Base-by-base conservation (phyloP, 129 eudicot genomes). In the Calendula officinalis region DNA sequence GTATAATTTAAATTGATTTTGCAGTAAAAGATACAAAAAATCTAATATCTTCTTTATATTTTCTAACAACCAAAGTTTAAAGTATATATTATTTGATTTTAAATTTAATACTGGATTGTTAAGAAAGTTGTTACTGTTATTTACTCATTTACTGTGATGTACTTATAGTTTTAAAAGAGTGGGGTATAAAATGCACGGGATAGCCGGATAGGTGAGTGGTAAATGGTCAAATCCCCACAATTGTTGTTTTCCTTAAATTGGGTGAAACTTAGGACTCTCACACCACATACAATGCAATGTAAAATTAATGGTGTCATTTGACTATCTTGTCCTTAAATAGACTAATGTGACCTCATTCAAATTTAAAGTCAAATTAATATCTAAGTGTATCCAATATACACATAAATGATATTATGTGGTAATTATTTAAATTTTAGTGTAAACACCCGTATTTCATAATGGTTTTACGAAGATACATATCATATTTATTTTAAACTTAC, bases 241-340 rank as follows among this genome's bases (percentile, higher is more conserved):
- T 34, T 35, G 32, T 10, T 56, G 66, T 34, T 12, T 66, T 51
- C 60, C 60, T 69, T 69, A 35, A 69, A 56, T 69, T 32, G 73
- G 55, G 64, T 14, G 56, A 54, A 53, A 67, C 42, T 39, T 68
- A 55, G 73, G 73, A 42, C 54, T 30, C 13, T 68, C 73, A 56
- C 64, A 55, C 73, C 56, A 55, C 72, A 42, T 32, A 67, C 64
- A 44, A 49, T 44, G 59, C 59, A 35, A 1, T 65, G 7, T 49
- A 40, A 48, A n/a, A 4, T 22, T 17, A 51, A 12, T 57, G 65
- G 56, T 47, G 36, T 45, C 15, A 46, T 56, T 68, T 68, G 66
- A 57, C 66, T 47, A 69, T 6, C 39, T n/a, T 56, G 39, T 22
- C 10, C 17, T 57, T 56, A 43, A 66, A 51, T 66, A 66, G 61